phyloP scores from a whole-genome alignment of 768 basidiomycete species.

The Boletus huronensis region DNA sequence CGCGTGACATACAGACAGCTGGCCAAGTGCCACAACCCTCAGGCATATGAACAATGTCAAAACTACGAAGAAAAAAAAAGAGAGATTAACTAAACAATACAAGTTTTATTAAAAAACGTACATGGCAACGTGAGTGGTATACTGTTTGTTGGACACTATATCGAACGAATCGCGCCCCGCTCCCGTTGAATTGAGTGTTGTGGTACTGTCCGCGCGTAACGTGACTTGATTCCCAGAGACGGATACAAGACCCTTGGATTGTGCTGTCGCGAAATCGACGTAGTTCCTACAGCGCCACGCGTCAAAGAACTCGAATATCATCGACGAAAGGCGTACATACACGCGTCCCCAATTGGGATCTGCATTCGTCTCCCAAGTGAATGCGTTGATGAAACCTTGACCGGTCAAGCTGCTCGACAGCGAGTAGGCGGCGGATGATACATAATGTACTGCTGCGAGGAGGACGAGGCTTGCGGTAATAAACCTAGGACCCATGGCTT shows the following conservation, averaged over 20 bases:
- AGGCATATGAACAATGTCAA: constrained; percentile 39
- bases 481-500: background rate
- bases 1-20: constrained; percentile 31
- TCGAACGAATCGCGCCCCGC: constrained; percentile 38
- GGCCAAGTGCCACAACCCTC: constrained; percentile 41
- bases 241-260: constrained; percentile 55
- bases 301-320: background rate
- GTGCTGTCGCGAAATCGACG: constrained; percentile 46
- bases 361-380: constrained; percentile 20
- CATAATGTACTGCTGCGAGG: constrained; percentile 2
- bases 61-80: constrained; percentile 14
- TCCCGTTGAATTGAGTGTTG: constrained; percentile 26
- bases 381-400: constrained; percentile 42
- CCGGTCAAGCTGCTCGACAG: constrained; percentile 47
- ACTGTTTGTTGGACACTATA: constrained; percentile 29
- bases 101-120: background rate
- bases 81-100: background rate
- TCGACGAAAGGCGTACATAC: constrained; percentile 5
- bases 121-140: constrained; percentile 35
- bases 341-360: constrained; percentile 33
- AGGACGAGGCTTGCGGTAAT: constrained; percentile 3
- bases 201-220: constrained; percentile 35
- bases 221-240: constrained; percentile 41
- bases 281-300: constrained; percentile 34
- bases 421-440: constrained; percentile 42